Evolutionary conservation across 345 rosid species (phyloP).

Genomic region (Citrus mangshanensis): DNA sequence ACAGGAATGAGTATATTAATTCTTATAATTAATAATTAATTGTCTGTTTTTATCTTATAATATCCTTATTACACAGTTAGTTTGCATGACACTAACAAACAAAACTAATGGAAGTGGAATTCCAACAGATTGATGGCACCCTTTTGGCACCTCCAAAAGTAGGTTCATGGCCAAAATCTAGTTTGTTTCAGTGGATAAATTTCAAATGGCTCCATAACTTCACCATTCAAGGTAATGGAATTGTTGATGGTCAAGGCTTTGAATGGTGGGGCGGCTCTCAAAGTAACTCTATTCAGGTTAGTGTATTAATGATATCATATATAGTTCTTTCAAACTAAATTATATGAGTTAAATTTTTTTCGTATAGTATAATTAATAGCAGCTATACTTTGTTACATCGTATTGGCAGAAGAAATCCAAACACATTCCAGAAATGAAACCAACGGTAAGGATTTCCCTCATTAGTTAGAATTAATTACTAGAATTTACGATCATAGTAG

Average conservation of each 20-base stretch:
- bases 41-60: neutral
- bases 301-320: neutral
- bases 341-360: neutral
- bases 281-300: conserved; percentile 43
- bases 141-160: conserved; percentile 60
- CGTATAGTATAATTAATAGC: neutral
- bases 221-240: conserved; percentile 73
- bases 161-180: conserved; percentile 66
- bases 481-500: neutral
- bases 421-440: conserved; percentile 60
- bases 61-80: neutral
- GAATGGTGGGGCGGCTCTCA: conserved; percentile 63
- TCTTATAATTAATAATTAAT: neutral
- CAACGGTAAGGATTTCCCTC: conserved; percentile 54
- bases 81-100: neutral
- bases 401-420: conserved; percentile 49
- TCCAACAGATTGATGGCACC: conserved; percentile 67
- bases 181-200: conserved; percentile 79
- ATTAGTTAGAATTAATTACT: neutral
- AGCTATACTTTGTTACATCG: neutral
- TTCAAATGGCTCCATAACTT: conserved; percentile 75
- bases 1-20: conserved; percentile 8
- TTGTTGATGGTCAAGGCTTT: conserved; percentile 75
- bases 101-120: conserved; percentile 21
- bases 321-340: neutral